Evolutionary conservation across 108 stramenopile genomes (phyloP), one percentile per base, ranked within the genome.

Genomic region (Skeletonema grethae): DNA sequence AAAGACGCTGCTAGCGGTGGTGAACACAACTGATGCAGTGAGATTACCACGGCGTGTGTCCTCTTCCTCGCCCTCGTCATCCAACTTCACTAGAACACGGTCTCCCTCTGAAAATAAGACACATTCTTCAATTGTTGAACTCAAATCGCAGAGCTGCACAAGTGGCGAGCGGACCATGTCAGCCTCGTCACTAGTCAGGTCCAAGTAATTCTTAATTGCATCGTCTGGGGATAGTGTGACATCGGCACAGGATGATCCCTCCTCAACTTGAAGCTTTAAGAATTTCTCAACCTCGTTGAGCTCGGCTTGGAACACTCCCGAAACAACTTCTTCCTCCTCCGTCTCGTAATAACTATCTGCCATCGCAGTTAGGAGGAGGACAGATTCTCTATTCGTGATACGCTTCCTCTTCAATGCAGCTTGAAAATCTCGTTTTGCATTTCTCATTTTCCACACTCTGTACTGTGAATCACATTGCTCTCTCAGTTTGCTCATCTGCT

Each of bases 381-480:
- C 28, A 60, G 35, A 4, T 34, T 60, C 59, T 15, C 6, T 60
- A 16, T n/a, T 18, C 15, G 59, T 60, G 30, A 60, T 60, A 4
- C 29, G 30, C 59, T 60, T 60, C 25, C 59, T 31, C n/a, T 31
- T 31, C 29, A 60, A 31, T n/a, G 59, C 59, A 60, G 59, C 59
- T 4, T 60, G 59, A 34, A 60, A 60, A 1, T 31, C 2, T 4
- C 36, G 35, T 34, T 31, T 60, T n/a, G 29, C 59, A 22, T 31
- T 60, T 16, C 59, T 31, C 30, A 60, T 36, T 34, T 16, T 60
- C 59, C 59, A 60, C 10, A 36, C 15, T 34, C 25, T 34, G 36
- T 60, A 60, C 20, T 60, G 59, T n/a, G 25, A n/a, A 16, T n/a
- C 36, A 34, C 59, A 60, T 36, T 6, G 15, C 4, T n/a, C 29